A percentile compares a stretch with the other conserved stretches of the same genome.
Evolutionary conservation across 345 rosid genomes (phyloP).

Genomic region (Hibiscus tridactylites): DNA sequence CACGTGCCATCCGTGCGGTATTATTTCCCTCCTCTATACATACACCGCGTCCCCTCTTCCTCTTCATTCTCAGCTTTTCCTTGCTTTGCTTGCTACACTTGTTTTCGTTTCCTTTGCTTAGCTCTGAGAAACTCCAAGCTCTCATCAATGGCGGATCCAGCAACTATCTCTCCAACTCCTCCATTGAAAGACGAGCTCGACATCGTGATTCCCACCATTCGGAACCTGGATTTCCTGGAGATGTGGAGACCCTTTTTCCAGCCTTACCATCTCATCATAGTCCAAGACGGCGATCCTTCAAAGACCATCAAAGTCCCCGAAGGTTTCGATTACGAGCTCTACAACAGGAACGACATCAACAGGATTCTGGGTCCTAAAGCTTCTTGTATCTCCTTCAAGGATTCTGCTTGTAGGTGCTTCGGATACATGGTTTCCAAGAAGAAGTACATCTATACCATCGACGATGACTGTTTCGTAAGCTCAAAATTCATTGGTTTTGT

Average conservation of each 20-base stretch:
- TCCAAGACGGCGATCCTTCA: conserved; percentile 23
- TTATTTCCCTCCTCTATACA: not conserved
- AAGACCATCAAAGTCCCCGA: not conserved
- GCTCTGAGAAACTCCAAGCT: not conserved
- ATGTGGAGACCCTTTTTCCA: conserved; percentile 32
- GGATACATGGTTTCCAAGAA: conserved; percentile 69
- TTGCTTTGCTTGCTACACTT: no score
- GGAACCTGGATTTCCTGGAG: not conserved
- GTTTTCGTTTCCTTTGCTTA: not conserved
- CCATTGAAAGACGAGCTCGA: not conserved
- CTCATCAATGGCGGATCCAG: not conserved
- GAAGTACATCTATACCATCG: conserved; percentile 78
- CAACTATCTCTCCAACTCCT: not conserved
- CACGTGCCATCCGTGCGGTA: not conserved
- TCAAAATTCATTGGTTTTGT: not conserved
- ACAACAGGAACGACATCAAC: conserved; percentile 43
- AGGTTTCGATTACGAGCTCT: not conserved
- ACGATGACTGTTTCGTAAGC: conserved; percentile 88
- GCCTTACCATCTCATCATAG: conserved; percentile 67
- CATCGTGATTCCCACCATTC: not conserved
- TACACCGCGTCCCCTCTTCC: not conserved
- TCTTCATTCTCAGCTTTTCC: not conserved
- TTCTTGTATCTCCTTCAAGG: conserved; percentile 59
- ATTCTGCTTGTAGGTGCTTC: conserved; percentile 64
- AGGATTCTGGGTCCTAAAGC: conserved; percentile 72